Evolutionary conservation across 2,329 filamentous ascomycete species (phyloP).

Genomic region (Ophiostoma australiae): DNA sequence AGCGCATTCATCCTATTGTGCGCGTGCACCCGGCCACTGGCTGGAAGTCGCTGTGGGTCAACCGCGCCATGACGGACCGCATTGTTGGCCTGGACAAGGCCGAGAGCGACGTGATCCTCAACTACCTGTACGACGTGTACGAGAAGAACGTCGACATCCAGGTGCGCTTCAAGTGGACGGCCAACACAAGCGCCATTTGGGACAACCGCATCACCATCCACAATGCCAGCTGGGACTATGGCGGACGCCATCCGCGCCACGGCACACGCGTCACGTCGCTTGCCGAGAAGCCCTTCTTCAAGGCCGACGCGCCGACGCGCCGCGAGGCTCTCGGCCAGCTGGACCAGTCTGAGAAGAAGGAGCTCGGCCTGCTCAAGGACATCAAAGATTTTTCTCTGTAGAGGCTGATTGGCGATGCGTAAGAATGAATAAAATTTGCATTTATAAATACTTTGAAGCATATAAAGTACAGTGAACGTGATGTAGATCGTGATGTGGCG

Average conservation of each 20-base stretch:
- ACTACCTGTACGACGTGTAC: slow-evolving; percentile 63
- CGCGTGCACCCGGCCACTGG: slow-evolving; percentile 65
- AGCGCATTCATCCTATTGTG: slow-evolving; percentile 63
- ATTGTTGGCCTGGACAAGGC: slow-evolving; percentile 65
- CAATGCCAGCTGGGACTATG: slow-evolving; percentile 70
- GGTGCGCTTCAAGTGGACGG: slow-evolving; percentile 66
- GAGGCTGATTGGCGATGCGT: background rate
- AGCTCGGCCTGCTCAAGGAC: slow-evolving; percentile 23
- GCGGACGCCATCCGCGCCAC: slow-evolving; percentile 60
- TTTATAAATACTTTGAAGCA: background rate
- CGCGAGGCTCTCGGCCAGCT: slow-evolving; percentile 62
- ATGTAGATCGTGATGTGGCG: background rate
- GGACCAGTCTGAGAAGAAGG: slow-evolving; percentile 46
- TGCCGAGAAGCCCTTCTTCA: slow-evolving; percentile 67
- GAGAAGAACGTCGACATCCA: slow-evolving; percentile 68
- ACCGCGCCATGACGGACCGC: slow-evolving; percentile 61
- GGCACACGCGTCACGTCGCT: slow-evolving; percentile 67
- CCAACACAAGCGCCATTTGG: slow-evolving; percentile 62
- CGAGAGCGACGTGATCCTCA: slow-evolving; percentile 63
- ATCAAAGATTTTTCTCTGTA: slow-evolving; percentile 26
- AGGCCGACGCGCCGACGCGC: slow-evolving; percentile 58
- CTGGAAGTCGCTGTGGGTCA: slow-evolving; percentile 70
- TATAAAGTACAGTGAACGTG: background rate
- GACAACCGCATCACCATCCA: slow-evolving; percentile 71
- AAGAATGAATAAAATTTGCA: background rate